phyloP scores from a whole-genome alignment of 495 filamentous ascomycete species.

The Parachaetomium inaequale region DNA sequence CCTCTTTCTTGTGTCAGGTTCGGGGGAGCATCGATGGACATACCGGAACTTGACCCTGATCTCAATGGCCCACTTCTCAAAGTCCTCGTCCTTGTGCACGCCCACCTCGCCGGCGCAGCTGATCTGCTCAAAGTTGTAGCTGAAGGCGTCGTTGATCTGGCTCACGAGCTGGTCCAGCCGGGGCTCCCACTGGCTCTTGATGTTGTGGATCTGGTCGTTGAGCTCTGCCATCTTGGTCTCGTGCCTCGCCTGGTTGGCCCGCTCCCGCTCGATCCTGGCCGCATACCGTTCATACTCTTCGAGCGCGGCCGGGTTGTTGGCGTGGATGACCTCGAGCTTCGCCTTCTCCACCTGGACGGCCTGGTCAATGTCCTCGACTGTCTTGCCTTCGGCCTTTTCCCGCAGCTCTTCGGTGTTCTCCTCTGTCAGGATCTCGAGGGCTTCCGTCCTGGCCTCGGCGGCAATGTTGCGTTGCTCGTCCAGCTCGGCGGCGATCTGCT shows the following conservation, averaged over 20 bases:
- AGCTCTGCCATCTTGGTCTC: slow-evolving; percentile 55
- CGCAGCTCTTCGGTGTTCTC: slow-evolving; percentile 34
- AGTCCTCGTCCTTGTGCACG: slow-evolving; percentile 78
- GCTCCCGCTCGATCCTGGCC: slow-evolving; percentile 44
- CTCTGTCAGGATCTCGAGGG: slow-evolving; percentile 17
- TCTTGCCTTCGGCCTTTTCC: slow-evolving; percentile 37
- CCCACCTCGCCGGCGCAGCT: slow-evolving; percentile 91
- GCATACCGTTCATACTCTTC: slow-evolving; percentile 72
- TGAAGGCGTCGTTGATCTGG: slow-evolving; percentile 84
- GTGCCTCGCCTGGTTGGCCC: slow-evolving; percentile 35
- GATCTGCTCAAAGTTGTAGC: slow-evolving; percentile 86
- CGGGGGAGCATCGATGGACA: slow-evolving; percentile 21
- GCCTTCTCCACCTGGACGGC: slow-evolving; percentile 72
- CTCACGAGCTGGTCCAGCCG: slow-evolving; percentile 69
- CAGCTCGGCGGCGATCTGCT: slow-evolving; percentile 19
- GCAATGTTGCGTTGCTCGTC: slow-evolving; percentile 33
- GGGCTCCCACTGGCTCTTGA: slow-evolving; percentile 75
- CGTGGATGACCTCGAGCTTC: slow-evolving; percentile 74
- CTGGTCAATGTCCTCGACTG: slow-evolving; percentile 61
- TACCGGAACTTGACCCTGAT: slow-evolving; percentile 93
- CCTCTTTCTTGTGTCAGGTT: not conserved
- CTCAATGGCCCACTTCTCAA: slow-evolving; percentile 89
- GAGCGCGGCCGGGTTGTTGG: slow-evolving; percentile 71
- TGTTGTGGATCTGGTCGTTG: slow-evolving; percentile 50
- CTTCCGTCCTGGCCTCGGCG: slow-evolving; percentile 18